Evolutionary conservation across 169 alveolate genomes (phyloP), one percentile per base, ranked within the genome.

Genomic region (Eimeria nieschulzi): DNA sequence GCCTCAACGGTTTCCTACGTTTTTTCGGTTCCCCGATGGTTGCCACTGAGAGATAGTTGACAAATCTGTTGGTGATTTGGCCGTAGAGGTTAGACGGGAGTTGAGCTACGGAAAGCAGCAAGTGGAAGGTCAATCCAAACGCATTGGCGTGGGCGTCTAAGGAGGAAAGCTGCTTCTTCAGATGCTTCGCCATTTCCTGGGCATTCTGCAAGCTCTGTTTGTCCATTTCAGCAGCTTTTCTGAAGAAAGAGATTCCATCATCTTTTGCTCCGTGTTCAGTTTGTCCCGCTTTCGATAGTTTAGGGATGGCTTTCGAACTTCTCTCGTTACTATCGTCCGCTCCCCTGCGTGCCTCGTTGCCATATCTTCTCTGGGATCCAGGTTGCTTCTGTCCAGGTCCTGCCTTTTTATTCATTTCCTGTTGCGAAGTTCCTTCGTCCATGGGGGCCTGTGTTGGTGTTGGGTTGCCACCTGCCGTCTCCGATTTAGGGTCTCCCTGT

Each of bases 91-190:
- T 73, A 26, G 90, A 26, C 21, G 90, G 78, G 33, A 82, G 90
- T 63, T 82, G 90, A 15, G 90, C 90, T 7, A 82, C 21, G 21
- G 90, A 82, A 26, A 82, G 46, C 54, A 82, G 39, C 12, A 68
- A 23, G 64, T 82, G 90, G 46, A 82, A 63, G 63, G 23, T 17
- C 9, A 76, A 82, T 6, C 21, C 66, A 63, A 82, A 82, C 23
- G 90, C 61, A 12, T 73, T 33, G 9, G 78, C 33, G 53, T 82
- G 90, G 9, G 78, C 90, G 9, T 82, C 90, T 39, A 82, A 82
- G 33, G 26, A 19, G 33, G 76, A 26, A 61, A 39, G 25, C 76
- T 82, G 90, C 78, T 61, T 26, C 39, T 9, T 39, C 64, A 82
- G 46, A 23, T 82, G 78, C 21, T 59, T 61, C 8, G 23, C 78